These are phyloP conservation scores for Graphiopsis chlorocephala DNA, from an alignment of 2,329 filamentous ascomycete species.

Conservation along the genomic window DNA sequence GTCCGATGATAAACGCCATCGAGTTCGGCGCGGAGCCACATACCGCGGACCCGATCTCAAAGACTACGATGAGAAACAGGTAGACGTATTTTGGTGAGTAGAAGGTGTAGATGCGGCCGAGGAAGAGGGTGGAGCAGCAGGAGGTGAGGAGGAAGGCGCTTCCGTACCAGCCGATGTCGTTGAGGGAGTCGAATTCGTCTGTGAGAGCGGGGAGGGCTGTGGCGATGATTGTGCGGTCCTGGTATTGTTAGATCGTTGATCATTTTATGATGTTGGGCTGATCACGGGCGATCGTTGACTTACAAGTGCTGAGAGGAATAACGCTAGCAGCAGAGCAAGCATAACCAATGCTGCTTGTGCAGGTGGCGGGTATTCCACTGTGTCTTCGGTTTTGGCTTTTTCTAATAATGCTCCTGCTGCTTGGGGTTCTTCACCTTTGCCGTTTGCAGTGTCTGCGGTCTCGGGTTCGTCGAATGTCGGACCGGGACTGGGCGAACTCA, in stretches of 20 bases:
- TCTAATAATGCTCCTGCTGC: background rate
- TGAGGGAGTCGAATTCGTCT: conserved; percentile 40
- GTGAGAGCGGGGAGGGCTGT: conserved; percentile 41
- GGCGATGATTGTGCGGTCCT: conserved; percentile 35
- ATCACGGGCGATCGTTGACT: background rate
- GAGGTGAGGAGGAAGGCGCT: conserved; percentile 45
- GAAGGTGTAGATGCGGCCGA: conserved; percentile 49
- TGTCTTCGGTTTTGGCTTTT: background rate
- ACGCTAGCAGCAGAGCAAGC: conserved; percentile 26
- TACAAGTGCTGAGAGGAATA: conserved; percentile 29
- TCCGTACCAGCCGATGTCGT: conserved; percentile 41
- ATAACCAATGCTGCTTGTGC: conserved; percentile 23
- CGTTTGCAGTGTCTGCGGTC: background rate
- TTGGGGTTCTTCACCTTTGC: background rate
- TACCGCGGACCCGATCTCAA: conserved; percentile 57
- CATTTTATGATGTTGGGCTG: background rate
- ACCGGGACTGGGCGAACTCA: background rate
- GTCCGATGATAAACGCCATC: conserved; percentile 40
- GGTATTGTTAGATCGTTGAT: background rate
- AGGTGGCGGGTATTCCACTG: conserved; percentile 20
- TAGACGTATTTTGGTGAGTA: conserved; percentile 40
- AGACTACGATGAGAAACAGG: conserved; percentile 41
- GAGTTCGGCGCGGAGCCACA: conserved; percentile 44
- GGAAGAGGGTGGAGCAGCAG: conserved; percentile 44
- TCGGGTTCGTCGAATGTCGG: background rate